Evolutionary conservation across 1,284 basidiomycete species (phyloP).

Genomic region (Fomitiporia mediterranea): DNA sequence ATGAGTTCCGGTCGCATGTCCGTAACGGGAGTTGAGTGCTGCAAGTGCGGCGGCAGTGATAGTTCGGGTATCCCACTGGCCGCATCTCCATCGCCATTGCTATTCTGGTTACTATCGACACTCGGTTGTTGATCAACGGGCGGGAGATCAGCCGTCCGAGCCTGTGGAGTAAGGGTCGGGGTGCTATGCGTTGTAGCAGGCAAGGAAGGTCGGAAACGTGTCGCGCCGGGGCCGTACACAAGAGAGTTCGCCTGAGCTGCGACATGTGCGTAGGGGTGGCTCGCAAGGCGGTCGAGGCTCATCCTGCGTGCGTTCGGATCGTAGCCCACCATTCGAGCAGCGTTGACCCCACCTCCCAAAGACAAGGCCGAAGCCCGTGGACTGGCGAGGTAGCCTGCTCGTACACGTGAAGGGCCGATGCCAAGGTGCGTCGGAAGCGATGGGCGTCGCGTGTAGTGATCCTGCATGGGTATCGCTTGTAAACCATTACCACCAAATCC

Average conservation of each 20-base stretch:
- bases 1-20: slow-evolving; percentile 31
- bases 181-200: slow-evolving; percentile 20
- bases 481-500: background rate
- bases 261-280: slow-evolving; percentile 57
- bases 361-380: background rate
- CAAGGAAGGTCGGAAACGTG: slow-evolving; percentile 28
- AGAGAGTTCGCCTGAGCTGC: slow-evolving; percentile 53
- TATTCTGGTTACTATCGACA: background rate
- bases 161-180: slow-evolving; percentile 18
- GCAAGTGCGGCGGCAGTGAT: slow-evolving; percentile 10
- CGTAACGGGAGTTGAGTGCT: slow-evolving; percentile 6
- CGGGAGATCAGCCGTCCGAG: slow-evolving; percentile 14
- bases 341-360: background rate
- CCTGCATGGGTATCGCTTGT: background rate
- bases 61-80: background rate
- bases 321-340: slow-evolving; percentile 11
- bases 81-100: slow-evolving; percentile 2
- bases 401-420: slow-evolving; percentile 3
- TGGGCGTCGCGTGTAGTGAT: slow-evolving; percentile 10
- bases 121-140: background rate
- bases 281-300: slow-evolving; percentile 57
- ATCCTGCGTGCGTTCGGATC: slow-evolving; percentile 40
- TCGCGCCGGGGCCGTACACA: slow-evolving; percentile 38
- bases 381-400: background rate
- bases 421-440: slow-evolving; percentile 19